Evolutionary conservation across 2,329 filamentous ascomycete genomes (phyloP), one percentile per base, ranked within the genome.

Genomic region (Waltergamsia citrina): DNA sequence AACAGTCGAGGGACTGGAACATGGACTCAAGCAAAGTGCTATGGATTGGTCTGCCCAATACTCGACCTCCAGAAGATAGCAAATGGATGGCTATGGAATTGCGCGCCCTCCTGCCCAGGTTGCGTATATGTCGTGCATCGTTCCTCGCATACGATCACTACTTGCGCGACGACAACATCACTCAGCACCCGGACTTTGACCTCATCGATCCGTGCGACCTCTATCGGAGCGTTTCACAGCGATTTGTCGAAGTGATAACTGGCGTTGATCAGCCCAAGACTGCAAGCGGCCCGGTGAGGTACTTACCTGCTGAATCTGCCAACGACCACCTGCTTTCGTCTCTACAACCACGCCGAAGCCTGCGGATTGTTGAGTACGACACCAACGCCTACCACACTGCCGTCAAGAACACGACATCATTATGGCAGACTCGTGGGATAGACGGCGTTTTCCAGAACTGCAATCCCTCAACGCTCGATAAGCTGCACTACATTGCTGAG

Each of bases 21-120:
- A 40, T 50, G 12, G 51, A 57, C 34, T 46, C 47, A 2, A 48
- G 47, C 32, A 51, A 56, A 38, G 46, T 55, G 6, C 53, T 68
- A 15, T 69, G 65, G 65, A 48, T 68, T 30, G 65, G 65, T 11
- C 31, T 65, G 8, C 63, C 63, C 6, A 67, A 67, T 38, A 45
- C 53, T 23, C 52, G 54, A 1, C 63, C 63, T 1, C 40, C 41
- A 4, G 44, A 50, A 11, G 49, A 59, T 22, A 52, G 57, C 33
- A 41, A 45, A 12, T 68, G 63, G 64, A 49, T 67, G 18, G 64
- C 64, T 23, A 60, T 59, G 44, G 45, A 48, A 3, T 37, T 69
- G 34, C 59, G 63, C 29, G 49, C 53, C 31, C 46, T 51, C 11
- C 35, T 52, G 12, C 50, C 52, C 2, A 44, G 52, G 4, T 49